phyloP scores from a whole-genome alignment of 225 moss, liverwort and hornwort genomes.

The Takakia lepidozioides region DNA sequence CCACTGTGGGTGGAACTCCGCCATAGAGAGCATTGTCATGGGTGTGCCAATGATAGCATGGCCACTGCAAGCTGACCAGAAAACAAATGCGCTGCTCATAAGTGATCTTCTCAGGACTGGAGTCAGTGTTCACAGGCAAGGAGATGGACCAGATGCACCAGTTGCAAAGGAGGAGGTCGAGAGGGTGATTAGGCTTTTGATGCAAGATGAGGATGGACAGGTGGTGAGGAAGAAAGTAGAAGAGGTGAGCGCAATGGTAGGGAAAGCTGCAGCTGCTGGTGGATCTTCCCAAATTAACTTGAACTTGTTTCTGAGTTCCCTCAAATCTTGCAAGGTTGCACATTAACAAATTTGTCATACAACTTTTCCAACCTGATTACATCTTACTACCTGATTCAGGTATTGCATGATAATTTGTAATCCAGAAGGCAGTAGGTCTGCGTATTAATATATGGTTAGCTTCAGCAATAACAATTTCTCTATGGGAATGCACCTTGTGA shows the following conservation, averaged over 20 bases:
- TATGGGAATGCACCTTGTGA: no score
- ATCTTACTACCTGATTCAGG: no score
- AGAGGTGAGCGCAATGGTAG: slow-evolving; percentile 10
- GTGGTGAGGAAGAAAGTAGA: slow-evolving; percentile 2
- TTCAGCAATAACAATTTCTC: no score
- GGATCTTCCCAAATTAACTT: slow-evolving; percentile 28
- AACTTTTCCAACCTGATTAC: no score
- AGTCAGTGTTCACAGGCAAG: slow-evolving; percentile 17
- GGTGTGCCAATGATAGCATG: slow-evolving; percentile 36
- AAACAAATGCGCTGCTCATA: slow-evolving; percentile 26
- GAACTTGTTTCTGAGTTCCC: slow-evolving; percentile 14
- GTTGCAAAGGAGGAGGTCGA: slow-evolving; percentile 21
- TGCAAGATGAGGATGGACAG: slow-evolving; percentile 19
- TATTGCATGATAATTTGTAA: no score
- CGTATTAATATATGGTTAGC: no score
- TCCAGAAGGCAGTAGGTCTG: no score
- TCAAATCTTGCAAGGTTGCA: no score
- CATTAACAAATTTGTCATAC: no score
- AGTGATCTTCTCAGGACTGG: slow-evolving; percentile 9
- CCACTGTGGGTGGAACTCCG: slow-evolving; percentile 59
- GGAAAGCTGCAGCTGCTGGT: slow-evolving; percentile 15
- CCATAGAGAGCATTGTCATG: slow-evolving; percentile 12
- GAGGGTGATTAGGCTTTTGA: slow-evolving; percentile 23
- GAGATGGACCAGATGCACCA: slow-evolving; percentile 6
- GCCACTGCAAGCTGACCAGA: slow-evolving; percentile 43